Conservation (phyloP, 495 filamentous ascomycete species). For the Xylaria flabelliformis region DNA sequence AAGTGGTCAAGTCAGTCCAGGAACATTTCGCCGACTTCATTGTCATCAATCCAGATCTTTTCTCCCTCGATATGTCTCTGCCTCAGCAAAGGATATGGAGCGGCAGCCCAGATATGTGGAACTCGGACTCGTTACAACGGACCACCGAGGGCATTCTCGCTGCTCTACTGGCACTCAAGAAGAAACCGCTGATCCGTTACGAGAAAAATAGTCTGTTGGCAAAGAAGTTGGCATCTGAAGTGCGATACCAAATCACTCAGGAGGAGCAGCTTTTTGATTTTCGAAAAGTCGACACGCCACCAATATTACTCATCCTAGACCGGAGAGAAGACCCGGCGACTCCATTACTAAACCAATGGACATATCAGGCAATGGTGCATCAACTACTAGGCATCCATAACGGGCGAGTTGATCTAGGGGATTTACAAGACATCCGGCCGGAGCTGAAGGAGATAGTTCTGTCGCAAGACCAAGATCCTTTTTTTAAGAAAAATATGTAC, state of each 20-base stretch:
- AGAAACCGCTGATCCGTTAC: slow-evolving; percentile 93
- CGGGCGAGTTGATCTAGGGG: slow-evolving; percentile 84
- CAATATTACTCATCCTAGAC: slow-evolving; percentile 89
- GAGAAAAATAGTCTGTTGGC: slow-evolving; percentile 90
- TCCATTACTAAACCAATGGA: slow-evolving; percentile 96
- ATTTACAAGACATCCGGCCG: slow-evolving; percentile 85
- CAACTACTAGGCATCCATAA: slow-evolving; percentile 93
- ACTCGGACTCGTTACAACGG: slow-evolving; percentile 81
- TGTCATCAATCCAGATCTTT: slow-evolving; percentile 93
- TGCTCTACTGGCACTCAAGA: slow-evolving; percentile 84
- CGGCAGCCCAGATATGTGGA: slow-evolving; percentile 85
- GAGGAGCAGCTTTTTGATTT: slow-evolving; percentile 99
- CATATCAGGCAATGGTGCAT: slow-evolving; percentile 99
- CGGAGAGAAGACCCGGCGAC: slow-evolving; percentile 94
- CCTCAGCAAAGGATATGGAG: slow-evolving; percentile 81
- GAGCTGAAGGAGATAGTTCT: slow-evolving; percentile 95
- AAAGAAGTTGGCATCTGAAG: slow-evolving; percentile 90
- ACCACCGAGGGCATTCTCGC: slow-evolving; percentile 87
- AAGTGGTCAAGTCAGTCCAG: slow-evolving; percentile 90
- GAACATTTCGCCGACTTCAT: slow-evolving; percentile 96
- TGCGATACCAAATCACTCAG: slow-evolving; percentile 90
- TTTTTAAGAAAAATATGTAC: slow-evolving; percentile 99
- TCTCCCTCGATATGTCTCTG: slow-evolving; percentile 77
- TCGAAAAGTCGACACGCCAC: slow-evolving; percentile 90
- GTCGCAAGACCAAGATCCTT: slow-evolving; percentile 96